Evolutionary conservation across 1,284 basidiomycete species (phyloP), one percentile per base, ranked within the genome.

Genomic region (Exobasidium rhododendri): DNA sequence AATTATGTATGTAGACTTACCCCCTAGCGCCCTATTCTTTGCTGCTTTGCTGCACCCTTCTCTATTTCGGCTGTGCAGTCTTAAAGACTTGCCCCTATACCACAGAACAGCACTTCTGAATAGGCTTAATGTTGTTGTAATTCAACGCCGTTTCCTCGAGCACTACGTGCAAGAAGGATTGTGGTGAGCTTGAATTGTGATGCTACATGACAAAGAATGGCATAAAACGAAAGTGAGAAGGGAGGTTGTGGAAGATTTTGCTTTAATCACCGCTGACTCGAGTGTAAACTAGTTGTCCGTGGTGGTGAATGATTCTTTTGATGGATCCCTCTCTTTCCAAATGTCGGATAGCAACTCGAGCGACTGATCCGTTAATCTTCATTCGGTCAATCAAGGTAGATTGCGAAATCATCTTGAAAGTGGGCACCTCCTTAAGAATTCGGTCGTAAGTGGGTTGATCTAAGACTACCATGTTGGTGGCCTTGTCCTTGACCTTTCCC

Each of bases 371-470:
- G 83, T 94, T 94, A 83, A 99, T 86, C 84, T 94, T 93, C 81
- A 94, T 85, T 76, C 96, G 89, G 85, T 99, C 96, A 80, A 99
- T 97, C 83, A 98, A 88, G 83, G 76, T 73, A 44, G 73, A 78
- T 84, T 94, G 92, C 81, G 89, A 91, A 87, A 98, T 94, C 86
- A 98, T 91, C 81, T 92, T 92, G 92, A 94, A 99, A 81, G 94
- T 94, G 54, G 96, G 96, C 83, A 94, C 93, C 83, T 99, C 96
- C 88, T 98, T 98, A 80, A 97, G 83, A 85, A 97, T 93, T 81
- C 91, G 91, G 86, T 97, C 94, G 86, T 85, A 96, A 68, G 85
- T 88, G 59, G 85, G 71, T 45, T 71, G 69, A 71, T 80, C 78
- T 43, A 96, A 88, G 76, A 88, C 85, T 82, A 97, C 94, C 80